Evolutionary conservation across 1,284 basidiomycete species (phyloP), one percentile per base, ranked within the genome.

Genomic region (Prillingera fragicola): DNA sequence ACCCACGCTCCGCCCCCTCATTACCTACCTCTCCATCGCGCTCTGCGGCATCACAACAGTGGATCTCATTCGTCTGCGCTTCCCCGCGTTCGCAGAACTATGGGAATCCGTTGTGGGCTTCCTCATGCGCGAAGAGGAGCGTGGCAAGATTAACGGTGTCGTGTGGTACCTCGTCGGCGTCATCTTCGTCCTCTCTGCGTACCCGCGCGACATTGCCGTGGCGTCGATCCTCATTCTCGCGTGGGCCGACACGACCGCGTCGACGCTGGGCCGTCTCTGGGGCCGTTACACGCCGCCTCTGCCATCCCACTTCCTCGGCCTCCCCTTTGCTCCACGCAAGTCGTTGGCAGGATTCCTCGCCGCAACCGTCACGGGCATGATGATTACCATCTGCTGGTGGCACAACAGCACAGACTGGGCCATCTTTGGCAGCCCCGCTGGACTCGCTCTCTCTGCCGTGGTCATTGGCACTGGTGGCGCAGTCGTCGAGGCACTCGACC

Each of bases 231-330:
- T 94, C 50, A 92, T 87, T 51, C 81, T 98, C 33, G 92, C 91
- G 22, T 96, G 94, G 88, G 91, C 89, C 4, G 94, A 98, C 72
- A 97, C 94, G 0, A 81, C 87, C 13, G 94, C 94, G 1, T 95
- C 91, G 4, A 90, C 89, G 6, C 77, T 96, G 51, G 94, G 94
- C 31, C 83, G 94, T 19, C 75, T 90, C 31, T 90, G 82, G 68
- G 90, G 90, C 17, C 73, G 75, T 12, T 75, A 77, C 54, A 94
- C 91, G 0, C 81, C 83, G 1, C 81, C 78, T 8, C 82, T 97
- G 2, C 86, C 85, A 2, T 65, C 71, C 14, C 77, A 79, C 44
- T 46, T 74, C 28, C 68, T 67, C 4, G 54, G 63, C 23, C 57
- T 71, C 27, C 61, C 52, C 8, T 69, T 72, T 48, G 67, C 70